A percentile compares a stretch with the other conserved stretches of the same genome.
Evolutionary conservation across 768 basidiomycete species (phyloP).

Genomic region (Podaxis pistillaris): DNA sequence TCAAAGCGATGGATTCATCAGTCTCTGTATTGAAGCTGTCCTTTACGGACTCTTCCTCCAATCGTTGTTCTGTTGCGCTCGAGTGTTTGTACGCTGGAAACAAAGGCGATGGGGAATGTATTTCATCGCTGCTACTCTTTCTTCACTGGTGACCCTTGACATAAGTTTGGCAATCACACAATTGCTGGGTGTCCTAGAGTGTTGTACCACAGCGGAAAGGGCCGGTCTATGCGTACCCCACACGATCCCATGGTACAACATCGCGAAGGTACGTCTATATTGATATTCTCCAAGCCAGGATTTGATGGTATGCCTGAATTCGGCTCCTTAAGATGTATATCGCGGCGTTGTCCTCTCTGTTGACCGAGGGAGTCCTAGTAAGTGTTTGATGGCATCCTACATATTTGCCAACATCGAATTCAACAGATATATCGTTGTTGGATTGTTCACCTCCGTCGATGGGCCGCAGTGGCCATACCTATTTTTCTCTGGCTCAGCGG

Average conservation of each 20-base stretch:
- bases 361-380: background rate
- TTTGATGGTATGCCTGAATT: background rate
- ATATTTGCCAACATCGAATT: background rate
- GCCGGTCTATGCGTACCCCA: background rate
- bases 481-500: background rate
- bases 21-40: background rate
- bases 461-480: background rate
- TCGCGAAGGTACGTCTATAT: background rate
- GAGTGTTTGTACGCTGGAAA: background rate
- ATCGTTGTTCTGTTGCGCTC: background rate
- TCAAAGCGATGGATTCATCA: conserved; percentile 5
- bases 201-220: background rate
- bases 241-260: background rate
- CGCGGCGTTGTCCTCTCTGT: background rate
- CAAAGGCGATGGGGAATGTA: background rate
- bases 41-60: background rate
- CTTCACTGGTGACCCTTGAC: background rate
- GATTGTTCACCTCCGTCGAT: background rate
- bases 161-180: background rate
- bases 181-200: background rate
- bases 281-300: background rate
- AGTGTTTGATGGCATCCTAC: background rate
- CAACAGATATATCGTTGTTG: conserved; percentile 7
- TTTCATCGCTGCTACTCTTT: background rate
- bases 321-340: background rate